Base-by-base conservation (phyloP, 352 stramenopile species). In the Globisporangium ultimum region DNA sequence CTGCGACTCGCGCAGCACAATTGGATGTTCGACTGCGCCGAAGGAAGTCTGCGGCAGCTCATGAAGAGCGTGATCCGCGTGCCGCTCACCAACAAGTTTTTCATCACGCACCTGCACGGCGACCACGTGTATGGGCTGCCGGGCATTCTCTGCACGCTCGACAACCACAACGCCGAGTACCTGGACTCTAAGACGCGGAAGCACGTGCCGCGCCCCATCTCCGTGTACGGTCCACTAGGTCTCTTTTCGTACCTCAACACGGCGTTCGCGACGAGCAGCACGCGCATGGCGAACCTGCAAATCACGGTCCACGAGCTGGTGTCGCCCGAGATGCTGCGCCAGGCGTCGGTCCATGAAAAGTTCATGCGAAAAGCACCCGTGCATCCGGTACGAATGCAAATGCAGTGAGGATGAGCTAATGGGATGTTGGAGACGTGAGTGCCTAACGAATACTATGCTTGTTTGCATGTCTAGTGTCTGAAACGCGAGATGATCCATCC, bases 21-120 rank as follows among this genome's bases (percentile, higher is more conserved):
- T 56, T 96, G 85, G 84, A 90, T 96, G 74, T 94, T 96, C 53
- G 88, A 96, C 69, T 95, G 86, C 42, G 88, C 81, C 0, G 88
- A 96, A 50, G 87, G 83, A 17, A 91, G 80, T 54, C 59, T 92
- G 46, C 70, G 80, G 5, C 86, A 96, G 58, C 68, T 96, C 22
- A 92, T 95, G 66, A 87, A 87, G 59, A 91, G 76, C 55, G 73
- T 74, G 10, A 76, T 93, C 18, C 77, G 80, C 4, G 82, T 90
- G 57, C 75, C 84, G 17, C 70, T 83, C 14, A 90, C 80, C 6
- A 88, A 84, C 63, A 87, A 87, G 64, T 94, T 96, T 64, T 96
- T 96, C 53, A 62, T 96, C 34, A 79, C 84, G 42, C 88, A 96
- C 61, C 34, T 95, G 51, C 88, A 96, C 56, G 88, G 88, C 17